Evolutionary conservation across 2,329 filamentous ascomycete genomes (phyloP).

Genomic region (Colletotrichum sp.): DNA sequence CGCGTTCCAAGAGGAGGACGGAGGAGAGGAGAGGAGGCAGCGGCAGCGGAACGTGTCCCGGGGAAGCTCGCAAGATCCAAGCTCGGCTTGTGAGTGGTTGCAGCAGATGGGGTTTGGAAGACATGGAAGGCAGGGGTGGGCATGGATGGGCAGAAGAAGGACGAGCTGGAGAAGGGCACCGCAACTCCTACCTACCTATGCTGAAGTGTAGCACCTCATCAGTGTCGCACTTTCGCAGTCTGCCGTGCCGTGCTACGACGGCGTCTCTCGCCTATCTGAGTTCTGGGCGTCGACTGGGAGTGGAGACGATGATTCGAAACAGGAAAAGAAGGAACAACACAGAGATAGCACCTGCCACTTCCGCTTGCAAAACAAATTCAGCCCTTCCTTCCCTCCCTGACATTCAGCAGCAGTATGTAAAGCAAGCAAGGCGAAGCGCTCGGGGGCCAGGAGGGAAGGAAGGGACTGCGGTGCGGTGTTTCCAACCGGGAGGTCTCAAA

Average conservation of each 20-base stretch:
- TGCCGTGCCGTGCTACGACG: background rate
- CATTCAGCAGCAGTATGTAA: background rate
- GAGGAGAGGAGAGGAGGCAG: background rate
- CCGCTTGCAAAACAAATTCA: background rate
- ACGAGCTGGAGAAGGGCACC: background rate
- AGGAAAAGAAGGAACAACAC: conserved; percentile 7
- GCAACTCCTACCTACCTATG: background rate
- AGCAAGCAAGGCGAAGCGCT: background rate
- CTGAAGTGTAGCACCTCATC: background rate
- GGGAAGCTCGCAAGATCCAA: background rate
- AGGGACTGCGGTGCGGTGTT: background rate
- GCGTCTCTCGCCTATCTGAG: conserved; percentile 13
- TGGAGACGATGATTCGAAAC: conserved; percentile 6
- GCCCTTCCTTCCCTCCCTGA: background rate
- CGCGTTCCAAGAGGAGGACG: background rate
- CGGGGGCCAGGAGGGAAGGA: background rate
- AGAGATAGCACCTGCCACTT: background rate
- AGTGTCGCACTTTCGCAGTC: background rate
- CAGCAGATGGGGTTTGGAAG: background rate
- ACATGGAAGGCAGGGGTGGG: background rate
- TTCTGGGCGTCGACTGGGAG: background rate
- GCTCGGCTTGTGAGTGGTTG: background rate
- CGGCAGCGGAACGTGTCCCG: background rate
- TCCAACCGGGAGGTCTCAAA: background rate
- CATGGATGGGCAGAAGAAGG: background rate